Evolutionary conservation across 768 basidiomycete species (phyloP).

Genomic region (Paxillus rubicundulus): DNA sequence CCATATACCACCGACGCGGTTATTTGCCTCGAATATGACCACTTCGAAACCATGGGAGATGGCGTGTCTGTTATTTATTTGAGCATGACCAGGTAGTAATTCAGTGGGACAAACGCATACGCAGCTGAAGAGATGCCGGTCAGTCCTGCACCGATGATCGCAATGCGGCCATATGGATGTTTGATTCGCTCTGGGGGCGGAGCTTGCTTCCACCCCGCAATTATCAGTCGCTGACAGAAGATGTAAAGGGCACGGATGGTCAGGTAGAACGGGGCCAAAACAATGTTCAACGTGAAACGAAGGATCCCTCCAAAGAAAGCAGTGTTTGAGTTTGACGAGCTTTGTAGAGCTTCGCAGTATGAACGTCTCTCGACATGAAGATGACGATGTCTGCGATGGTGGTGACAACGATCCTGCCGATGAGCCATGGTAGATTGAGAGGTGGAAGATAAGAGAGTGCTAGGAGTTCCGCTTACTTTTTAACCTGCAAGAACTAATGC

Average conservation of each 20-base stretch:
- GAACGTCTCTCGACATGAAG: background rate
- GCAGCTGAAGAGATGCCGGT: constrained; percentile 54
- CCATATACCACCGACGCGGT: constrained; percentile 47
- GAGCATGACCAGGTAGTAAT: background rate
- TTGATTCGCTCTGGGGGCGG: constrained; percentile 18
- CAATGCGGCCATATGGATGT: constrained; percentile 43
- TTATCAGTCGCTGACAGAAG: constrained; percentile 35
- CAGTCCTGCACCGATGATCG: constrained; percentile 49
- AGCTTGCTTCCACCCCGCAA: constrained; percentile 41
- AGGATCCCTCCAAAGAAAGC: background rate
- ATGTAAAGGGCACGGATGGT: constrained; percentile 32
- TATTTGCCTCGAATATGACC: constrained; percentile 43
- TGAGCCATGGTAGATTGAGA: background rate
- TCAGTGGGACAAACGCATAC: constrained; percentile 15
- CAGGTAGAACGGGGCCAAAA: background rate
- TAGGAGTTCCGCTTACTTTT: background rate
- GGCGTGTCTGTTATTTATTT: constrained; percentile 32
- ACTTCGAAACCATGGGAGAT: constrained; percentile 54
- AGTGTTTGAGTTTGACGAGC: background rate
- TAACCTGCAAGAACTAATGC: background rate
- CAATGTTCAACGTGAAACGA: background rate
- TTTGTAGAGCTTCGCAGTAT: background rate
- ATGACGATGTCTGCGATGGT: background rate
- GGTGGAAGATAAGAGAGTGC: background rate
- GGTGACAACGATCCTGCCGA: background rate